Evolutionary conservation across 768 basidiomycete genomes (phyloP).

Genomic region (Termitomyces titanicus): DNA sequence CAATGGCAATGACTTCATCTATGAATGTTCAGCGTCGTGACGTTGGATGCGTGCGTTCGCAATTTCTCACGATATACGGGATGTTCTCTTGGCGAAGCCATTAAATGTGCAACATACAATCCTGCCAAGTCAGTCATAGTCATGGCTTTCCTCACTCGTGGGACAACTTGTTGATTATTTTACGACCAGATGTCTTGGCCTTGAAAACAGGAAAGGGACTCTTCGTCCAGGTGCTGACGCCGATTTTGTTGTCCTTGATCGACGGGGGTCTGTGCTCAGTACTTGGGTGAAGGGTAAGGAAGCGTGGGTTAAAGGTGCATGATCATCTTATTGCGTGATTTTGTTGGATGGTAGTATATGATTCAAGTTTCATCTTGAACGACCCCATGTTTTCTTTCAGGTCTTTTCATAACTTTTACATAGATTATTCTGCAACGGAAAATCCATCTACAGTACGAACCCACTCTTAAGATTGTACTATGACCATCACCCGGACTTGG

Average conservation of each 20-base stretch:
- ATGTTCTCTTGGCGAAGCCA: slow-evolving; percentile 77
- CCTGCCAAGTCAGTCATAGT: slow-evolving; percentile 61
- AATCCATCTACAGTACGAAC: background rate
- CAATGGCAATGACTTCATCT: background rate
- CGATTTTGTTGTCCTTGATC: slow-evolving; percentile 76
- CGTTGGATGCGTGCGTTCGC: slow-evolving; percentile 79
- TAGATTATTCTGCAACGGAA: no score
- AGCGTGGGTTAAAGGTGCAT: slow-evolving; percentile 49
- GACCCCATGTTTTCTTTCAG: background rate
- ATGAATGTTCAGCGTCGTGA: slow-evolving; percentile 55
- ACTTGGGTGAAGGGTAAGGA: slow-evolving; percentile 79
- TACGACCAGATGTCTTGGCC: slow-evolving; percentile 61
- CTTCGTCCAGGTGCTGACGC: slow-evolving; percentile 82
- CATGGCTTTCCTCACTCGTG: background rate
- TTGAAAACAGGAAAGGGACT: slow-evolving; percentile 77
- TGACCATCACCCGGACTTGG: no score
- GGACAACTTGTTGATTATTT: background rate
- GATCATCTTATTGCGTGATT: background rate
- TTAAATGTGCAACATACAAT: slow-evolving; percentile 82
- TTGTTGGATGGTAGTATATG: background rate
- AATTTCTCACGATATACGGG: slow-evolving; percentile 85
- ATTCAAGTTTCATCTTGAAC: background rate
- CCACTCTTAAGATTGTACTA: no score
- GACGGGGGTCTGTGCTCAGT: slow-evolving; percentile 57
- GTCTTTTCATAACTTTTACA: background rate